Base-by-base conservation (phyloP, 202 grass and related monocot genomes). In the Bolboschoenoplectus hybrid region DNA sequence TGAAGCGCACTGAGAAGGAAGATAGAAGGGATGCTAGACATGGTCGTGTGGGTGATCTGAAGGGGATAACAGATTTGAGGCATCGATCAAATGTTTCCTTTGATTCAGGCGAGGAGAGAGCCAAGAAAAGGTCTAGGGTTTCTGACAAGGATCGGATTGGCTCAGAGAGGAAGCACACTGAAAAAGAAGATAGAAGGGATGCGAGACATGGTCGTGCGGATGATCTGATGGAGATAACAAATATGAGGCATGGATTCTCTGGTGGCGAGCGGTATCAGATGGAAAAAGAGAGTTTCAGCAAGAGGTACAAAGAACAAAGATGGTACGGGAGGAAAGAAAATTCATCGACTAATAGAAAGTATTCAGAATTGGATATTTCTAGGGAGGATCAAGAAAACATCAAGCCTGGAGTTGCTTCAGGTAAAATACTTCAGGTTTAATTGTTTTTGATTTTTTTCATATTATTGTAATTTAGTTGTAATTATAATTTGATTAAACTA, bases 201-300 rank as follows among this genome's bases (percentile, higher is more conserved):
- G 70, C 14, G 12, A 74, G 20, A 51, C 3, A 46, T 47, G 6
- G 71, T 41, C 43, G 40, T 19, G 12, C 32, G 71, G 40, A 17
- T 46, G 71, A 75, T 51, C 50, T 41, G 17, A 75, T 50, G 10
- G 43, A 19, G 47, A 51, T 9, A 16, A 46, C 17, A 4, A 75
- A 46, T 75, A 9, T 16, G 38, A 75, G 71, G 71, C 16, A 44
- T 49, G n/a, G 43, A 41, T 32, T 46, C 38, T 43, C n/a, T 32
- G 61, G 61, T 34, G 52, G 67, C 67, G 41, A 52, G n/a, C 20
- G 65, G 82, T 75, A 60, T 13, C 64, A 82, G 9, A 40, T 65
- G 19, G 34, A 1, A 4, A 63, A n/a, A 61, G 57, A 61, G 55
- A 58, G 55, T 12, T 4, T 14, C 26, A 62, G 56, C 39, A 82